Evolutionary conservation across 495 filamentous ascomycete genomes (phyloP).

Genomic region (Tuber umbilicatum): DNA sequence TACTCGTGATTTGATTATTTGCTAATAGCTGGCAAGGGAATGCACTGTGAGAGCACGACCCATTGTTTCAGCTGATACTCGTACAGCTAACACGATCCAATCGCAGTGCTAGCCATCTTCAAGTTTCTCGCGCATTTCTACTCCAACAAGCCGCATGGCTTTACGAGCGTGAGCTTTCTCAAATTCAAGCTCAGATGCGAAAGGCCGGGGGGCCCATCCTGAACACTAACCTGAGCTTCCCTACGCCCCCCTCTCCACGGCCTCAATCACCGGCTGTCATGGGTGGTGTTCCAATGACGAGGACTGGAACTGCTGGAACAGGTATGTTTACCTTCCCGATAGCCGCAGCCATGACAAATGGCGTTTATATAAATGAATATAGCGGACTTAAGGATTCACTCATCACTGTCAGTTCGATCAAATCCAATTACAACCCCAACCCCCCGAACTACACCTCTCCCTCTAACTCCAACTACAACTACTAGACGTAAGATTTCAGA

Average conservation of each 20-base stretch:
- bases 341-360: constrained; percentile 10
- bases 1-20: constrained; percentile 15
- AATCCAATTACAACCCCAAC: constrained; percentile 42
- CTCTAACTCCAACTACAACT: constrained; percentile 16
- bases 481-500: constrained; percentile 22
- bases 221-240: constrained; percentile 45
- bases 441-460: constrained; percentile 21
- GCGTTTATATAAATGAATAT: constrained; percentile 30
- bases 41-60: constrained; percentile 55
- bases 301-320: constrained; percentile 54
- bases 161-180: constrained; percentile 80
- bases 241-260: constrained; percentile 49
- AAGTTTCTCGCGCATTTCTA: constrained; percentile 76
- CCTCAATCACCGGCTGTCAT: constrained; percentile 47
- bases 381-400: constrained; percentile 51
- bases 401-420: constrained; percentile 56
- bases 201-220: constrained; percentile 56
- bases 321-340: constrained; percentile 10
- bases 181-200: constrained; percentile 84
- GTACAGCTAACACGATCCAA: constrained; percentile 32
- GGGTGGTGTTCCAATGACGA: constrained; percentile 54
- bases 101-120: constrained; percentile 47
- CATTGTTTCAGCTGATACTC: constrained; percentile 11
- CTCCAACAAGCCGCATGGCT: constrained; percentile 93
- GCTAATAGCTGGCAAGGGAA: constrained; percentile 57